These are phyloP conservation scores for Mentha longifolia DNA, from an alignment of 257 asterid species.

Conservation along the genomic window DNA sequence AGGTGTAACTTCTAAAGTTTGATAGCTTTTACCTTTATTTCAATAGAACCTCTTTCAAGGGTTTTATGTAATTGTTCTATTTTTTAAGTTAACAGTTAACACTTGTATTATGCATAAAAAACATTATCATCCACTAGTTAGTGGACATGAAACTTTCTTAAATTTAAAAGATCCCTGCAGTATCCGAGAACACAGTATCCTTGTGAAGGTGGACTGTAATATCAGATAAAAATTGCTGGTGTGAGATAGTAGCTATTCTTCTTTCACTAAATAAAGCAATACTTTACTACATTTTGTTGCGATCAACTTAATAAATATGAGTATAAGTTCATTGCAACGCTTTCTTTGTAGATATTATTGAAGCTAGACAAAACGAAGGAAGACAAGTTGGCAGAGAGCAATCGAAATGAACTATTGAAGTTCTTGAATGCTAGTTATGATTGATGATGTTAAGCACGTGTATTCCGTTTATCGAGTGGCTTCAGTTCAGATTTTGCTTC, in stretches of 20 bases:
- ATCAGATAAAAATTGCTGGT: neutral
- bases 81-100: neutral
- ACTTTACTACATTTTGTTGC: conserved; percentile 3
- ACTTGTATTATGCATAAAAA: neutral
- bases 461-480: conserved; percentile 5
- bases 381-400: conserved; percentile 91
- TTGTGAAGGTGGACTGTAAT: neutral
- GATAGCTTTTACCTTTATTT: neutral
- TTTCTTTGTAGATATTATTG: conserved; percentile 64
- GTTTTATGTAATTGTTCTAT: neutral
- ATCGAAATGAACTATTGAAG: conserved; percentile 82
- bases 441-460: conserved; percentile 49
- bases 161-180: neutral
- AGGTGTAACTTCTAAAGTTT: neutral
- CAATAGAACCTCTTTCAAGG: neutral
- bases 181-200: neutral
- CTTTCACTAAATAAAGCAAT: conserved; percentile 1
- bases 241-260: conserved; percentile 19
- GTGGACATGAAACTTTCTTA: neutral
- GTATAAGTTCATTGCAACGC: neutral
- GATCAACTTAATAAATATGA: conserved; percentile 8
- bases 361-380: conserved; percentile 95
- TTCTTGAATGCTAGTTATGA: conserved; percentile 97
- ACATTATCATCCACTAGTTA: neutral
- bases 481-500: neutral